Evolutionary conservation across 768 basidiomycete genomes (phyloP).

Genomic region (Artomyces pyxidatus): DNA sequence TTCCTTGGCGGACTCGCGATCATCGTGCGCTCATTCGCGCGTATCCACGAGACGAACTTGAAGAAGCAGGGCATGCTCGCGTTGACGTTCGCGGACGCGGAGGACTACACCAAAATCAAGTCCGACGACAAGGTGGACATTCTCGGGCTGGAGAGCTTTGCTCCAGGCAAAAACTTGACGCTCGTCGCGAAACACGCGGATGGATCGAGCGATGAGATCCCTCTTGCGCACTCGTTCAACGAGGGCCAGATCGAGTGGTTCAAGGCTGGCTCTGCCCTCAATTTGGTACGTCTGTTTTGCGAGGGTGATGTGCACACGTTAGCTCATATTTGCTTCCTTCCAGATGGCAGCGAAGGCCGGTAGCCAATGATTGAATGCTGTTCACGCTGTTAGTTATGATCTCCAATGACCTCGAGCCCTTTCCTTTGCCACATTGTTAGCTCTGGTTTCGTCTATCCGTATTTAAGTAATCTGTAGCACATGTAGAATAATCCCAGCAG

Average conservation of each 20-base stretch:
- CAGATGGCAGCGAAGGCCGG: no score
- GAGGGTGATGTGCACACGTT: no score
- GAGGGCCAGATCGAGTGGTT: conserved; percentile 98
- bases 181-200: conserved; percentile 77
- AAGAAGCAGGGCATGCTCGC: conserved; percentile 99
- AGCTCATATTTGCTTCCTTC: no score
- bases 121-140: conserved; percentile 88
- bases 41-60: conserved; percentile 96
- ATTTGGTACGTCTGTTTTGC: conserved; percentile 74
- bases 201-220: conserved; percentile 67
- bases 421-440: no score
- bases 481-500: no score
- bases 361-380: no score
- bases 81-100: conserved; percentile 84
- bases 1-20: conserved; percentile 94
- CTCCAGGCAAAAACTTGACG: conserved; percentile 87
- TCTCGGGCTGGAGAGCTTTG: conserved; percentile 79
- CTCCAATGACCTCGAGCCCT: no score
- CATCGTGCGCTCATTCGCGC: conserved; percentile 93
- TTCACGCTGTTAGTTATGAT: no score
- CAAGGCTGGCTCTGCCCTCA: conserved; percentile 93
- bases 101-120: conserved; percentile 89
- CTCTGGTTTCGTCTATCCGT: no score
- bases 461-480: no score
- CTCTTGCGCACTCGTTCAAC: conserved; percentile 91